Base-by-base conservation (phyloP, 2,329 filamentous ascomycete genomes). In the Beauveria australis region DNA sequence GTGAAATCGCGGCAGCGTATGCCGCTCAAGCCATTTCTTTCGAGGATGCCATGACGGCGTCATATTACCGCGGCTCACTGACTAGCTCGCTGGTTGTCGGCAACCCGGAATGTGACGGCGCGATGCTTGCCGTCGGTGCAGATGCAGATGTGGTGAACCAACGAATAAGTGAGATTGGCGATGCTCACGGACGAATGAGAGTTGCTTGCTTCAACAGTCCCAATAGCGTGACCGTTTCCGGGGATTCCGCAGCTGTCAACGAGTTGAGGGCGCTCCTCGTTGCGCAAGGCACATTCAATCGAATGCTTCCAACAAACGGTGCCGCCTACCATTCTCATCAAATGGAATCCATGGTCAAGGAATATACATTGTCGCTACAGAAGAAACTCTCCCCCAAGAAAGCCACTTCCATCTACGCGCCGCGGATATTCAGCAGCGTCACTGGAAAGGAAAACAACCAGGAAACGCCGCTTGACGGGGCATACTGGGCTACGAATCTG, bases 1-100 rank as follows among this genome's bases (percentile, higher is more conserved):
- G 76, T 24, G 76, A 79, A 57, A 78, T 78, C 44, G 73, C 66
- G 8, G 75, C 75, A 16, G 75, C 76, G 0, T 78, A 76, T 61
- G 68, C 73, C 5, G 68, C 72, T 1, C 74, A 76, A 3, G 67
- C 75, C 26, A 66, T 78, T 33, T 72, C 71, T 7, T 75, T 77
- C 41, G 73, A 77, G 30, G 68, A 75, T 1, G 74, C 74, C 52
- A 73, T 79, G 65, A 69, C 71, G 1, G 72, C 78, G 28, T 79
- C 79, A 3, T 83, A 46, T 24, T 47, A 61, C 33, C 59, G 61
- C 30, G 63, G 62, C 58, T 67, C 67, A 43, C 68, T 73, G 54
- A 74, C 74, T 22, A 66, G 69, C 28, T 67, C 64, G 41, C 62
- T 63, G 5, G 60, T 62, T 41, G 37, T 41, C n/a, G 52, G 52